Evolutionary conservation across 192 early-diverging fungal genomes (phyloP), one percentile per base, ranked within the genome.

Genomic region (Hyaloraphidium curvatum): DNA sequence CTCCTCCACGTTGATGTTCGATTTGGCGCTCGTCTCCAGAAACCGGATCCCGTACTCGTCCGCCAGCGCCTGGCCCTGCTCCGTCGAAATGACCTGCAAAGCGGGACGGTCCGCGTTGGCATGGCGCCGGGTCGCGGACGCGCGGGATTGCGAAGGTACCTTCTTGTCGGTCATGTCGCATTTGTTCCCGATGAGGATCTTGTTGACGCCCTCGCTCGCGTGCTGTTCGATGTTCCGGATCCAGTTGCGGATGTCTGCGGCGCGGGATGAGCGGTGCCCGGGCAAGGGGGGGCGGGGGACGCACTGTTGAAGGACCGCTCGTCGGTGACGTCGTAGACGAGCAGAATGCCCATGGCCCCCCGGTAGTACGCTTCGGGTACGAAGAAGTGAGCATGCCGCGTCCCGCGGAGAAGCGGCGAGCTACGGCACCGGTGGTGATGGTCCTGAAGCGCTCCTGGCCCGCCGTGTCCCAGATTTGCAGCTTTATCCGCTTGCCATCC

Each of bases 381-480:
- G 14, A 22, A 17, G 9, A 28, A 43, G 40, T 60, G 14, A 61
- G 27, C 11, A 37, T 48, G 43, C 23, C 43, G 7, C 11, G 19
- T 14, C 7, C 7, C 19, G 4, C 11, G 7, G 43, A 21, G 19
- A 48, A 21, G 11, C 5, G 14, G 19, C 7, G 9, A 5, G 9
- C 7, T 11, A 37, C 40, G 37, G 51, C 71, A 87, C 86, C 86
- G 9, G 91, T 96, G 11, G 91, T 98, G 55, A 98, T 98, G 35
- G 91, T 98, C 60, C 94, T 81, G 76, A 95, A 98, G 52, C 94
- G 83, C 65, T 98, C 94, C 72, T 96, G 94, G 35, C 94, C 91
- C 23, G 92, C 92, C 3, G 92, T 98, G 70, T 98, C 92, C 94
- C 94, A 98, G 58, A 98, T 98, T 69, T 98, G 94, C 31, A 98